Evolutionary conservation across 306 rosid species (phyloP).

Genomic region (Casuarina glauca): DNA sequence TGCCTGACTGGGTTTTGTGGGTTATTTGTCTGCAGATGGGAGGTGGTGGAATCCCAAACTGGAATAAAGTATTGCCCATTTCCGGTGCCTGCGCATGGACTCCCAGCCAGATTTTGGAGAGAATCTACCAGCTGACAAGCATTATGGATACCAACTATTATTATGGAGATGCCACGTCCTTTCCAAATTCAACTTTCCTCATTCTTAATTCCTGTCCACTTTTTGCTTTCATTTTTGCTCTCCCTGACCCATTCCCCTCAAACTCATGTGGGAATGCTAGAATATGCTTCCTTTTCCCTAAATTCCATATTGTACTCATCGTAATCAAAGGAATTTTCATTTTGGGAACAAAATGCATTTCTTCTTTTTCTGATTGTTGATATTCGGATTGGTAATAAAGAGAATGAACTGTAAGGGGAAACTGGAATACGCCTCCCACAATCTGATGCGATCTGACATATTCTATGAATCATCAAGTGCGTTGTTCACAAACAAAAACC

Average conservation of each 20-base stretch:
- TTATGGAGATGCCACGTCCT: slow-evolving; percentile 19
- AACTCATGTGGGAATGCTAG: slow-evolving; percentile 9
- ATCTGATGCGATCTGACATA: too few species aligned
- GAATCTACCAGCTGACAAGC: slow-evolving; percentile 44
- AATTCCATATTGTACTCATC: slow-evolving; percentile 8
- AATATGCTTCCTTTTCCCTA: slow-evolving; percentile 16
- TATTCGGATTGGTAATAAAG: too few species aligned
- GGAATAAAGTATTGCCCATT: slow-evolving; percentile 83
- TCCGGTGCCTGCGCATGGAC: slow-evolving; percentile 80
- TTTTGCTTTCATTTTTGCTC: slow-evolving; percentile 22
- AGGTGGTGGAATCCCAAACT: slow-evolving; percentile 61
- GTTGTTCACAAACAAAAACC: too few species aligned
- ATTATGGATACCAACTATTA: slow-evolving; percentile 21
- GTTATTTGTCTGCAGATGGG: slow-evolving; percentile 59
- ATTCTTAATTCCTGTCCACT: slow-evolving; percentile 7
- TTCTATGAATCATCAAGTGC: too few species aligned
- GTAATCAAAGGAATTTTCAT: neutral
- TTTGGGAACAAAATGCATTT: neutral
- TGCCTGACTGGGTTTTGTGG: slow-evolving; percentile 17
- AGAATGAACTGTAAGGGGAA: too few species aligned
- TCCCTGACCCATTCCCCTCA: slow-evolving; percentile 20
- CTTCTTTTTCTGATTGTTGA: too few species aligned
- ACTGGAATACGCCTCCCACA: too few species aligned
- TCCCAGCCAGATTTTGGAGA: slow-evolving; percentile 74
- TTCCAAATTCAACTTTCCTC: slow-evolving; percentile 12